Evolutionary conservation across 768 basidiomycete genomes (phyloP).

Genomic region (Agaricus blazei): DNA sequence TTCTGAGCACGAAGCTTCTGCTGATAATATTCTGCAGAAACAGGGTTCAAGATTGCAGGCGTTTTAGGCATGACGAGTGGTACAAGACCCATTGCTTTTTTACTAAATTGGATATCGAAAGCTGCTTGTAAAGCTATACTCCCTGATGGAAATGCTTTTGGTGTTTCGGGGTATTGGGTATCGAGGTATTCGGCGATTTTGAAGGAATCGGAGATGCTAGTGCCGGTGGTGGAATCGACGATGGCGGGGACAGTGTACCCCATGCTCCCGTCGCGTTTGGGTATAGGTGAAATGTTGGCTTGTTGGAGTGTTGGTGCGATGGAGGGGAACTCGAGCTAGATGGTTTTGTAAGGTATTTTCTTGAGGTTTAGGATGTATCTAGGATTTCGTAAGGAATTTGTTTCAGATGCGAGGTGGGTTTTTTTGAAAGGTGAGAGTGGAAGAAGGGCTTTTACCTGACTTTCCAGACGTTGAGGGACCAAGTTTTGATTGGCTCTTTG

Average conservation of each 20-base stretch:
- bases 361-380: constrained; percentile 19
- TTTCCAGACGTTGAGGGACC: too few species aligned
- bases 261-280: constrained; percentile 23
- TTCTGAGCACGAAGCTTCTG: constrained; percentile 9
- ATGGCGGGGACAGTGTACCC: constrained; percentile 48
- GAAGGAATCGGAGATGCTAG: constrained; percentile 35
- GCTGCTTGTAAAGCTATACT: constrained; percentile 34
- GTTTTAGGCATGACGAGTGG: constrained; percentile 16
- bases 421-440: too few species aligned
- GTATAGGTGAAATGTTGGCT: constrained; percentile 26
- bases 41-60: constrained; percentile 16
- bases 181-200: constrained; percentile 49
- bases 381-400: too few species aligned
- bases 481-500: too few species aligned
- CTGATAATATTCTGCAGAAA: constrained; percentile 27
- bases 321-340: constrained; percentile 48
- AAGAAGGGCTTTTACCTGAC: too few species aligned
- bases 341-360: constrained; percentile 15
- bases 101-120: constrained; percentile 21
- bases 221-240: constrained; percentile 36
- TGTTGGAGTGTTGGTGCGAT: constrained; percentile 31
- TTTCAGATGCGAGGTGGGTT: too few species aligned
- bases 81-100: neutral
- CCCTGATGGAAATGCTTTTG: constrained; percentile 23
- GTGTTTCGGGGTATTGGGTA: constrained; percentile 36